Evolutionary conservation across 2,329 filamentous ascomycete genomes (phyloP).

Genomic region (Calonectria crousiana): DNA sequence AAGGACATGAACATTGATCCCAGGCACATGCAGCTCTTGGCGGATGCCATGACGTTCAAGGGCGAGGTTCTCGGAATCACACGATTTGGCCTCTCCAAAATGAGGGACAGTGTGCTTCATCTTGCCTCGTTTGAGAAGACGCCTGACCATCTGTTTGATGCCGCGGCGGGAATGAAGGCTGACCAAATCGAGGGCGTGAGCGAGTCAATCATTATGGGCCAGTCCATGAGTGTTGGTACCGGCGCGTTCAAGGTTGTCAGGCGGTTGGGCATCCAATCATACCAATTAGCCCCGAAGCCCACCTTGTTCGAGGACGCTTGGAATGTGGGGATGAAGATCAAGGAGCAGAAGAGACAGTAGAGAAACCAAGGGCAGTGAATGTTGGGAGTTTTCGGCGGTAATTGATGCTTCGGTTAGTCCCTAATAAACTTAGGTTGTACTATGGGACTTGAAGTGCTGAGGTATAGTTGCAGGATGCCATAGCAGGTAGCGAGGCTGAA

Average conservation of each 20-base stretch:
- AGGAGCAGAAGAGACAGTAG: too few relatives aligned
- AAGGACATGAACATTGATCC: constrained; percentile 95
- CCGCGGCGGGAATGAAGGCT: constrained; percentile 90
- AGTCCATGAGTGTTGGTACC: constrained; percentile 91
- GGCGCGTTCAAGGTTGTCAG: constrained; percentile 92
- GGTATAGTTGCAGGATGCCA: too few relatives aligned
- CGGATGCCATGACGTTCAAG: constrained; percentile 99
- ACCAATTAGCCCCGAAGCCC: constrained; percentile 68
- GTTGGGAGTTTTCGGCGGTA: too few relatives aligned
- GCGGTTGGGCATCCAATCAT: constrained; percentile 74
- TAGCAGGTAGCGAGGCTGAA: too few relatives aligned
- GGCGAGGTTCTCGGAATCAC: constrained; percentile 97
- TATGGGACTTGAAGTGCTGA: too few relatives aligned
- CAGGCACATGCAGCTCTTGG: constrained; percentile 95
- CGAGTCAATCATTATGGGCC: constrained; percentile 98
- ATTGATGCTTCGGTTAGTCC: too few relatives aligned
- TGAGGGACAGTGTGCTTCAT: constrained; percentile 93
- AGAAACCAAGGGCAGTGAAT: too few relatives aligned
- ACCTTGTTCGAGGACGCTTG: constrained; percentile 80
- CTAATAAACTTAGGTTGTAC: too few relatives aligned
- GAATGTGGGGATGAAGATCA: constrained; percentile 46
- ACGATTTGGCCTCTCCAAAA: constrained; percentile 94
- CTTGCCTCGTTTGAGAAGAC: constrained; percentile 98
- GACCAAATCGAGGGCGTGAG: constrained; percentile 94
- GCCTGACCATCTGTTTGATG: constrained; percentile 95